Evolutionary conservation across 1,139 yeast genomes (phyloP).

Genomic region (Zygosaccharomyces pseudobailii): DNA sequence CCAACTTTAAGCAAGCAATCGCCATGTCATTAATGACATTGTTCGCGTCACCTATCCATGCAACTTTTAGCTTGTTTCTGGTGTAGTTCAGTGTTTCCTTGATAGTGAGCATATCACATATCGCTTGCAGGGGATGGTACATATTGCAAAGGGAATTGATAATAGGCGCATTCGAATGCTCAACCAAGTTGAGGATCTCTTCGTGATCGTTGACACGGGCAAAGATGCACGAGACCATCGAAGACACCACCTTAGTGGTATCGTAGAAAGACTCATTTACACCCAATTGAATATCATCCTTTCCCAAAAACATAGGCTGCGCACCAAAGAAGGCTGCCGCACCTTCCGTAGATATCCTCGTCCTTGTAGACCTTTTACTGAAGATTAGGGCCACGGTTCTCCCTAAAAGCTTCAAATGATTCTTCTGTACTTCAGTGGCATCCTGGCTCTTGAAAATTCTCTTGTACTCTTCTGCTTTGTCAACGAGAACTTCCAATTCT

Average conservation of each 20-base stretch:
- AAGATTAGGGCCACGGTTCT: slow-evolving; percentile 79
- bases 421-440: slow-evolving; percentile 40
- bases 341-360: slow-evolving; percentile 91
- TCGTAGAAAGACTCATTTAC: slow-evolving; percentile 88
- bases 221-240: slow-evolving; percentile 92
- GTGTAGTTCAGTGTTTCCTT: slow-evolving; percentile 62
- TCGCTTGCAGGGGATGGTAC: slow-evolving; percentile 93
- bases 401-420: slow-evolving; percentile 62
- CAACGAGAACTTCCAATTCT: slow-evolving; percentile 65
- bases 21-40: slow-evolving; percentile 92
- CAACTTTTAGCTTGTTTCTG: slow-evolving; percentile 53
- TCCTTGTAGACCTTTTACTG: slow-evolving; percentile 89
- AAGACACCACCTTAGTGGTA: slow-evolving; percentile 80
- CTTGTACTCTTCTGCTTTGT: slow-evolving; percentile 63
- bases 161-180: slow-evolving; percentile 80
- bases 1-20: slow-evolving; percentile 82
- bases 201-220: slow-evolving; percentile 89
- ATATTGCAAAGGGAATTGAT: slow-evolving; percentile 90
- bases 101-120: slow-evolving; percentile 83
- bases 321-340: slow-evolving; percentile 94
- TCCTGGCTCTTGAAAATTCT: slow-evolving; percentile 49
- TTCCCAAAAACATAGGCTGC: slow-evolving; percentile 93
- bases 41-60: slow-evolving; percentile 97
- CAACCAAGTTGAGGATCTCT: slow-evolving; percentile 72
- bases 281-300: slow-evolving; percentile 93